Evolutionary conservation across 768 basidiomycete genomes (phyloP).

Genomic region (Trametes punicea): DNA sequence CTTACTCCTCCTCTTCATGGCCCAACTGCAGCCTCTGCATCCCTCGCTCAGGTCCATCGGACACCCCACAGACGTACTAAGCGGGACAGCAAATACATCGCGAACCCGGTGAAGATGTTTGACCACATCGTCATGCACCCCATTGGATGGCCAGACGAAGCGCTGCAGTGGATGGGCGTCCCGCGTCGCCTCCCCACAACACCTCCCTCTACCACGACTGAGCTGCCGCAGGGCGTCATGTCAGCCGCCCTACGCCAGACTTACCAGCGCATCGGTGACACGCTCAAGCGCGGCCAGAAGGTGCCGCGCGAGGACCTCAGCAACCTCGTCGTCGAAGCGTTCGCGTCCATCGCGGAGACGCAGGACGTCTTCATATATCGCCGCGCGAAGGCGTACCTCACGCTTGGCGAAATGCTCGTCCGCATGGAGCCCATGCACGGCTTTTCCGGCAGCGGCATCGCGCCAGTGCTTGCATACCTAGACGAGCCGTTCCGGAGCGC

Average conservation of each 20-base stretch:
- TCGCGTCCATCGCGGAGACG: neutral
- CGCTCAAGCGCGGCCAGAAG: neutral
- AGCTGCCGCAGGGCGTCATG: neutral
- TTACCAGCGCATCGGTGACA: neutral
- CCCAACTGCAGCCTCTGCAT: neutral
- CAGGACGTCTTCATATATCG: neutral
- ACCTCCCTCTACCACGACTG: neutral
- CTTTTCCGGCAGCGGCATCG: conserved; percentile 10
- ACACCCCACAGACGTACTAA: neutral
- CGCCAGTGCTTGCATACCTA: conserved; percentile 3
- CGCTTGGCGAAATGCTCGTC: conserved; percentile 1
- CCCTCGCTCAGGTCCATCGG: neutral
- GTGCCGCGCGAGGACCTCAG: neutral
- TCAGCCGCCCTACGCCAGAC: neutral
- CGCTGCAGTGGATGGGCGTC: conserved; percentile 5
- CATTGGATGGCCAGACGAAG: conserved; percentile 2
- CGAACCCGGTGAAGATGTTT: conserved; percentile 9
- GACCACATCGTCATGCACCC: conserved; percentile 11
- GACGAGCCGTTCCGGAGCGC: conserved; percentile 2
- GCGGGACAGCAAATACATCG: neutral
- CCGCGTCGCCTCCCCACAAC: neutral
- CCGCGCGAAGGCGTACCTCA: conserved; percentile 9
- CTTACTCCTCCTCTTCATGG: neutral
- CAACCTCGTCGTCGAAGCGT: conserved; percentile 2
- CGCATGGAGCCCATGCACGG: conserved; percentile 9